A percentile compares a stretch with the other conserved stretches of the same genome.
Evolutionary conservation across 257 asterid species (phyloP).

Genomic region (Apocynum venetum): DNA sequence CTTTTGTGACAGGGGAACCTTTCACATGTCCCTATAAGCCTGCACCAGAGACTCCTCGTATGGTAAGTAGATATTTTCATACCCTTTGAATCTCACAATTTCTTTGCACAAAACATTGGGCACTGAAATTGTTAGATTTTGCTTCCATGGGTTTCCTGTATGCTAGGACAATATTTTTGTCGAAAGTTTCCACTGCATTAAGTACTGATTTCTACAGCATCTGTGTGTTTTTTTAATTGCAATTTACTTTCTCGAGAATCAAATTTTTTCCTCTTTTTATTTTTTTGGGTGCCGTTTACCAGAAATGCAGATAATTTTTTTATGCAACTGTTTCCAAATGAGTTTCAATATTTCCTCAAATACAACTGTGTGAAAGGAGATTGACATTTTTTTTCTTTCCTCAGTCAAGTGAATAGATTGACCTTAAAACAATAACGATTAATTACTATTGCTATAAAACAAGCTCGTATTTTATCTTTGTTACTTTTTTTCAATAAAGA

Average conservation of each 20-base stretch:
- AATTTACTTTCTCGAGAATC: not conserved
- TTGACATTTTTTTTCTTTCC: not conserved
- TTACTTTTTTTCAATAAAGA: no score
- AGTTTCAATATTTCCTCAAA: not conserved
- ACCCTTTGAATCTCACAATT: not conserved
- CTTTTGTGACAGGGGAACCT: constrained; percentile 98
- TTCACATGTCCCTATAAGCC: constrained; percentile 80
- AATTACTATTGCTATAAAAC: no score
- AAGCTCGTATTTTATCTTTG: no score
- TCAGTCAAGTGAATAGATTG: no score
- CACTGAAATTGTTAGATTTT: not conserved
- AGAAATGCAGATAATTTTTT: not conserved
- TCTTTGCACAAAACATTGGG: not conserved
- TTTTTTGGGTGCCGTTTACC: not conserved
- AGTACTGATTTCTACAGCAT: not conserved
- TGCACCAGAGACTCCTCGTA: constrained; percentile 79
- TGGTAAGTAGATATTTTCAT: constrained; percentile 57
- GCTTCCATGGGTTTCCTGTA: not conserved
- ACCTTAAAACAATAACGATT: not conserved
- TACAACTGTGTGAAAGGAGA: not conserved
- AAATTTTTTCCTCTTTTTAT: no score
- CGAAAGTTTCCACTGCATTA: not conserved
- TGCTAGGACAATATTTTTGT: not conserved
- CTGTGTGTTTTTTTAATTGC: no score
- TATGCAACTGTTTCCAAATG: not conserved